Conservation (phyloP, 371 early-diverging fungal genomes). For the Circinella umbellata region DNA sequence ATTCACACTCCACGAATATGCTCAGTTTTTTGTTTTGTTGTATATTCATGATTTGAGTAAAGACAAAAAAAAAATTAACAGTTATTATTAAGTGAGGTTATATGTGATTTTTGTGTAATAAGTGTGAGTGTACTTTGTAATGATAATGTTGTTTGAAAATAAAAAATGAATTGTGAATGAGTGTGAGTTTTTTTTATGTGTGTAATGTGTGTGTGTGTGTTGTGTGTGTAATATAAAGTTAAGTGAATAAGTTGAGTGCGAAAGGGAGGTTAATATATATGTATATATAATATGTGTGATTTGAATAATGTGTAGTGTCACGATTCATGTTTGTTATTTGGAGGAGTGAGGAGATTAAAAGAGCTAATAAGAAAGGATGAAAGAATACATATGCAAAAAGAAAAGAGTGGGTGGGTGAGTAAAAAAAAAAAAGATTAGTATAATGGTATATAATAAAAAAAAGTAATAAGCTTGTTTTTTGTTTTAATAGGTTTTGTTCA, state of each 20-base stretch:
- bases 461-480: background rate
- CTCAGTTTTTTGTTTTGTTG: too few species aligned
- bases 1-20: too few species aligned
- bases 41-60: too few species aligned
- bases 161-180: too few species aligned
- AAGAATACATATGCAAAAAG: constrained; percentile 14
- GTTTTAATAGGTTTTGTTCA: constrained; percentile 7
- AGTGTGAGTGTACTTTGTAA: background rate
- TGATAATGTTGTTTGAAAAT: too few species aligned
- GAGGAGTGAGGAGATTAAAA: too few species aligned
- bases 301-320: background rate
- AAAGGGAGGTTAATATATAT: too few species aligned
- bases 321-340: too few species aligned
- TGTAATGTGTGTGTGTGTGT: constrained; percentile 5
- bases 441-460: background rate
- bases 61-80: background rate
- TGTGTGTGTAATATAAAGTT: background rate
- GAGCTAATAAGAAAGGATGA: background rate
- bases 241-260: too few species aligned
- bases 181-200: background rate
- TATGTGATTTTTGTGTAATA: background rate
- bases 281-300: background rate
- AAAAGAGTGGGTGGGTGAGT: background rate
- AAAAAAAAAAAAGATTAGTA: background rate
- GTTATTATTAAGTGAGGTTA: background rate